Conservation (phyloP, 1,284 basidiomycete genomes). For the Vanrija sp. region DNA sequence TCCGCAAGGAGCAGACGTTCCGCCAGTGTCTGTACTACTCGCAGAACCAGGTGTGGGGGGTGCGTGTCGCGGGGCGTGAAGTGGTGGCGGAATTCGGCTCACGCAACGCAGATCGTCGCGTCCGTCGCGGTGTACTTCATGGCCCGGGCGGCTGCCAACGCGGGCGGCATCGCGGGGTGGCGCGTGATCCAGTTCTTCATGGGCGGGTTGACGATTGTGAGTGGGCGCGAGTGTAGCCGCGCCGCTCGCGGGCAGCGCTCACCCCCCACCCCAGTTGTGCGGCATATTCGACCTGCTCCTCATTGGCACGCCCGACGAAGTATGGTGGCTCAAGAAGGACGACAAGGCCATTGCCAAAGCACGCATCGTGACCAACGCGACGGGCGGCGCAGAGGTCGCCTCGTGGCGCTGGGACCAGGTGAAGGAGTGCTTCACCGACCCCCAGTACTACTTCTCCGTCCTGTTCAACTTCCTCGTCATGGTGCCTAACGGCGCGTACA, state of each 20-base stretch:
- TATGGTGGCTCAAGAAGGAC: conserved; percentile 27
- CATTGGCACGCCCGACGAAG: conserved; percentile 28
- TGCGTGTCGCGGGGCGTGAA: too few relatives aligned
- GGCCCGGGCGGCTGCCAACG: neutral
- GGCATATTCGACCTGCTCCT: conserved; percentile 15
- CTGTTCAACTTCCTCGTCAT: conserved; percentile 21
- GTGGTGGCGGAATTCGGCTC: too few relatives aligned
- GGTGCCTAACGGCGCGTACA: conserved; percentile 31
- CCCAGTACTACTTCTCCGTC: conserved; percentile 23
- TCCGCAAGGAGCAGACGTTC: conserved; percentile 22
- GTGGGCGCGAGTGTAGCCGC: neutral
- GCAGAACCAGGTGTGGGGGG: conserved; percentile 14
- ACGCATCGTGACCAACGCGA: conserved; percentile 24
- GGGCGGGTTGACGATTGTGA: conserved; percentile 18
- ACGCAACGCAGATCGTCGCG: neutral
- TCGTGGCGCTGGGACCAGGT: conserved; percentile 27
- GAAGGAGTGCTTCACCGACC: conserved; percentile 28
- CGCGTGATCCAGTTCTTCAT: conserved; percentile 26
- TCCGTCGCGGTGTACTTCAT: neutral
- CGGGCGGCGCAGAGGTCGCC: conserved; percentile 17
- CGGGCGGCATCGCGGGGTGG: conserved; percentile 18
- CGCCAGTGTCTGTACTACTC: conserved; percentile 23
- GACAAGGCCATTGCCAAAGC: conserved; percentile 30
- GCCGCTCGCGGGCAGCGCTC: too few relatives aligned
- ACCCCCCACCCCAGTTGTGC: neutral